Percentiles rank a stretch among this genome's conserved stretches.
These are phyloP conservation scores for Pinus taeda DNA, from an alignment of 75 land plant genomes.

Conservation along the genomic window DNA sequence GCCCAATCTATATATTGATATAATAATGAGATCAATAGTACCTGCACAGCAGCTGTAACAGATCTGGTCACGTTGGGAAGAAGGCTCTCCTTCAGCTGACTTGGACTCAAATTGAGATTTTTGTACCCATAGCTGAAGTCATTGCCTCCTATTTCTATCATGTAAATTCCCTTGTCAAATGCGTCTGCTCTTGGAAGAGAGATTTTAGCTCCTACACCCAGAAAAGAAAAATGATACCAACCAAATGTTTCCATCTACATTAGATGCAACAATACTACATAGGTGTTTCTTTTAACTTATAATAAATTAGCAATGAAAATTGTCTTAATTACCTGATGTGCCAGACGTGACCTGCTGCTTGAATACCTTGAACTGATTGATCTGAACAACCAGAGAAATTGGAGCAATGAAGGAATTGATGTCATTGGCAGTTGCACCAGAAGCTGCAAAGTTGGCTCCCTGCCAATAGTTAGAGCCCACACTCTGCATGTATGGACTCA, in stretches of 20 bases:
- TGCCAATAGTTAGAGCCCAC: conserved; percentile 50
- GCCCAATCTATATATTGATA: no score
- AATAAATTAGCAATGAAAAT: no score
- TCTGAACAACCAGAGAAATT: conserved; percentile 47
- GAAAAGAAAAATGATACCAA: background rate
- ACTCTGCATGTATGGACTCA: conserved; percentile 46
- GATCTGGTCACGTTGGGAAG: background rate
- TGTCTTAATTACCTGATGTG: background rate
- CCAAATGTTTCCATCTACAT: background rate
- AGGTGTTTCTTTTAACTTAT: no score
- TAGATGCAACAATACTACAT: no score
- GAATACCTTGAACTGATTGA: conserved; percentile 39
- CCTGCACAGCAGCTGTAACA: conserved; percentile 5
- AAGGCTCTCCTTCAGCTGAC: conserved; percentile 10
- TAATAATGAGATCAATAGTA: background rate
- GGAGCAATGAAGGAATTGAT: conserved; percentile 23
- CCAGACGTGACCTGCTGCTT: conserved; percentile 10
- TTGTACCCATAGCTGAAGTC: conserved; percentile 32
- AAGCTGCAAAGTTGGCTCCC: conserved; percentile 72
- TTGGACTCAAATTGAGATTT: conserved; percentile 10
- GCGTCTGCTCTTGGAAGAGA: conserved; percentile 13
- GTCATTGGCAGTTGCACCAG: conserved; percentile 38
- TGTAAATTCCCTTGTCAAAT: conserved; percentile 17
- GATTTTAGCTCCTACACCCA: background rate
- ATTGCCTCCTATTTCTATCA: conserved; percentile 24